Evolutionary conservation across 176 grass and related monocot species (phyloP).

Genomic region (Hyparrhenia diplandra): DNA sequence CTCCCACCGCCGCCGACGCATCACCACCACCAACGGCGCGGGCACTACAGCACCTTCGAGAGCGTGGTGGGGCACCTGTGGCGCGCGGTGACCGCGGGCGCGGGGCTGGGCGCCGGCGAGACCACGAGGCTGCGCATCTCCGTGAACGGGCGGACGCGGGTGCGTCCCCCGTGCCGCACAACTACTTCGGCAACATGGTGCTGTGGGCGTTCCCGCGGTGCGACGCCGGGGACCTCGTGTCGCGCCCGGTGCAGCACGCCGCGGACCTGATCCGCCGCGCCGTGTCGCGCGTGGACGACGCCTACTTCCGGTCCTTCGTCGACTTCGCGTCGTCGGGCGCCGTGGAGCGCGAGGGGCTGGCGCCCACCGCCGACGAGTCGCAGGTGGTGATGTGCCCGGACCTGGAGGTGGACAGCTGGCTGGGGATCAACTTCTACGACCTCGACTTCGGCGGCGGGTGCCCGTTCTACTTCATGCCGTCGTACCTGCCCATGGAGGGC

Average conservation of each 20-base stretch:
- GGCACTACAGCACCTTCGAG: conserved; percentile 56
- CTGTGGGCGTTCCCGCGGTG: conserved; percentile 29
- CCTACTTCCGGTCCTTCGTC: neutral
- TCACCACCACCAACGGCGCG: neutral
- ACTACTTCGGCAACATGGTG: conserved; percentile 42
- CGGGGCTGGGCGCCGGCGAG: conserved; percentile 15
- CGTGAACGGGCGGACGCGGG: conserved; percentile 26
- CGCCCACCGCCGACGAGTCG: neutral
- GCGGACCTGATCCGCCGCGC: neutral
- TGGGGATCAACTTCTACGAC: conserved; percentile 33
- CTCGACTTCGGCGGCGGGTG: conserved; percentile 35
- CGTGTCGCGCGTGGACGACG: conserved; percentile 3
- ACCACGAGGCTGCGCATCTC: conserved; percentile 28
- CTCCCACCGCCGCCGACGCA: neutral
- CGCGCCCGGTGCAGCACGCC: neutral
- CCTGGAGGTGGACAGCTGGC: conserved; percentile 43
- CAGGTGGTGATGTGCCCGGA: conserved; percentile 28
- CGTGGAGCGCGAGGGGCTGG: neutral
- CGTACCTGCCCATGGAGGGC: conserved; percentile 22
- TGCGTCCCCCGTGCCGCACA: conserved; percentile 14
- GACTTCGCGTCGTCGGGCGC: neutral
- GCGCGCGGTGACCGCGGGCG: conserved; percentile 39
- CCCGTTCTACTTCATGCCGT: conserved; percentile 20
- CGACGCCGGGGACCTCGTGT: neutral
- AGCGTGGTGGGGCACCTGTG: conserved; percentile 55